A percentile compares a stretch with the other conserved stretches of the same genome.
Evolutionary conservation across 495 filamentous ascomycete species (phyloP).

Genomic region (Trichoderma parareesei): DNA sequence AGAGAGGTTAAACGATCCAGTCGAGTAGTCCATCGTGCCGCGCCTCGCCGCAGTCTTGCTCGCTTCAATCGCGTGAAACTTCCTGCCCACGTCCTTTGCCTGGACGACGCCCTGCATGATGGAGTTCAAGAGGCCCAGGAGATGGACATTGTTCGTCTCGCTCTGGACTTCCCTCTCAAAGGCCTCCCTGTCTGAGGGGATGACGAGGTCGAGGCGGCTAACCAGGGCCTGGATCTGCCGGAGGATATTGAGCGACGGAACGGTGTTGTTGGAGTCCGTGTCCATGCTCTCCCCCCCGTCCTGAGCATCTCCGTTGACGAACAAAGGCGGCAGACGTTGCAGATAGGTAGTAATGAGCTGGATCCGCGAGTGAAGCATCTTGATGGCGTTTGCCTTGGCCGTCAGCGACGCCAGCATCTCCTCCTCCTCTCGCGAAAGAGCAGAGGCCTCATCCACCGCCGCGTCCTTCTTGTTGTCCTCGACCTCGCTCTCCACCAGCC

Average conservation of each 20-base stretch:
- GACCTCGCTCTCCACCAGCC: conserved; percentile 23
- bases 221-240: conserved; percentile 59
- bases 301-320: conserved; percentile 38
- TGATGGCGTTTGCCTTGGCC: conserved; percentile 83
- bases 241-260: conserved; percentile 54
- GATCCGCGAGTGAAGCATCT: conserved; percentile 82
- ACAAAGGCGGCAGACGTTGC: conserved; percentile 56
- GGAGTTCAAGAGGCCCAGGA: conserved; percentile 61
- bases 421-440: conserved; percentile 69
- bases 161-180: conserved; percentile 52
- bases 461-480: conserved; percentile 28
- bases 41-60: conserved; percentile 21
- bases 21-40: neutral
- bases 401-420: conserved; percentile 62
- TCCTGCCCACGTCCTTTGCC: conserved; percentile 62
- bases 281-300: conserved; percentile 26
- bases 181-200: conserved; percentile 42
- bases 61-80: conserved; percentile 55
- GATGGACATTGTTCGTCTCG: conserved; percentile 69
- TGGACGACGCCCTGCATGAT: conserved; percentile 59
- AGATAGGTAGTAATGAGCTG: conserved; percentile 76
- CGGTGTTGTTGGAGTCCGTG: conserved; percentile 37
- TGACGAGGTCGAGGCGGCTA: conserved; percentile 52
- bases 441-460: conserved; percentile 32
- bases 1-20: conserved; percentile 13